Base-by-base conservation (phyloP, 1,284 basidiomycete genomes). In the Marasmius fiardii region DNA sequence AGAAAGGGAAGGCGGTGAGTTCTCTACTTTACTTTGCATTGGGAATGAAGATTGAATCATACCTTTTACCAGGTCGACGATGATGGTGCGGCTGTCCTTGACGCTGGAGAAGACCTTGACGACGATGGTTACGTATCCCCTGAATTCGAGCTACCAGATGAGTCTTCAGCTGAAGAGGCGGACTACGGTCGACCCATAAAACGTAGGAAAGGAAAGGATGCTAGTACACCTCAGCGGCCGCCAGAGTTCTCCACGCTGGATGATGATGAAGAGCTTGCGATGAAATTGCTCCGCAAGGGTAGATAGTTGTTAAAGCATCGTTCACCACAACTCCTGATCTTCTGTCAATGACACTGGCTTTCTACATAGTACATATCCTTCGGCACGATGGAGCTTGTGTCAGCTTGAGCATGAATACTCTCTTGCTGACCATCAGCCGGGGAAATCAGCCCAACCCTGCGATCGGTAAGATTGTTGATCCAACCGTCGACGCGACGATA, bases 61-160 rank as follows among this genome's bases (percentile, higher is more conserved):
- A 37, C 10, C 1, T 35, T 45, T 18, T 39, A 37, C 12, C 51
- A 58, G 53, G 33, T 48, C 37, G 56, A 59, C 37, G 37, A 64
- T 56, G 64, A 60, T n/a, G 69, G 62, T 18, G 65, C 47, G 26
- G 58, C 54, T 21, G 66, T 58, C 24, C 72, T 71, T 28, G 68
- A 61, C 18, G 64, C 77, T 43, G 74, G 66, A 39, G 64, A 69
- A 26, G 53, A 62, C 16, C 69, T 65, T 6, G 79, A 78, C 14
- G 77, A 79, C 45, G 85, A 87, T 63, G 87, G 88, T 0, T 91
- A 92, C 68, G 75, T 83, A 18, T 87, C 86, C 1, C 90, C 89
- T 1, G 82, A 83, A 37, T 90, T 93, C 61, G 83, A 87, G 61
- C 61, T 90, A 7, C 70, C 77, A 16, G 70, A 69, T 1, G 78